These are phyloP conservation scores for Ehretia macrophylla DNA, from an alignment of 257 asterid genomes.

Conservation along the genomic window DNA sequence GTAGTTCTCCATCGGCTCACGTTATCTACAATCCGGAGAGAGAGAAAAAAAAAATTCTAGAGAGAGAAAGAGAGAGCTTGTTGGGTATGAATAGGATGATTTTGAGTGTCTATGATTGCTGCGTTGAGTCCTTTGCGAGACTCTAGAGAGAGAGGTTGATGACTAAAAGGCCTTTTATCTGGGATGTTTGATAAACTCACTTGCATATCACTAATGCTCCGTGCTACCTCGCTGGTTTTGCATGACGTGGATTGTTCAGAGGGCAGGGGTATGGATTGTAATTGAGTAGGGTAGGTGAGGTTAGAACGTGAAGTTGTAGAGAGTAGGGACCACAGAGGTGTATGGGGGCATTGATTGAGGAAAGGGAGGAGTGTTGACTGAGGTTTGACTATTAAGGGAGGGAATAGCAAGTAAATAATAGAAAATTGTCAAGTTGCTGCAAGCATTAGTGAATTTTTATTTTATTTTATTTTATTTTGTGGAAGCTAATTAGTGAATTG, in stretches of 20 bases:
- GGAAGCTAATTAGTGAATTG: too few species aligned
- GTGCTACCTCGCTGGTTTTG: not conserved
- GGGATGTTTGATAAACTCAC: not conserved
- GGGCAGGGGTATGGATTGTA: not conserved
- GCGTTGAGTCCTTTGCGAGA: too few species aligned
- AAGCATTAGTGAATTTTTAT: too few species aligned
- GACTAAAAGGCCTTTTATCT: not conserved
- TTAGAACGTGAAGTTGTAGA: not conserved
- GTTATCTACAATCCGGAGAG: not conserved
- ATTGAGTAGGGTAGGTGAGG: not conserved
- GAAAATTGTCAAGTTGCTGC: not conserved
- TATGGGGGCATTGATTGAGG: too few species aligned
- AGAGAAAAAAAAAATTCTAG: not conserved
- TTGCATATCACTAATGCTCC: not conserved
- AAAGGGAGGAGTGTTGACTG: not conserved
- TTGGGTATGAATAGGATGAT: not conserved
- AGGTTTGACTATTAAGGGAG: not conserved
- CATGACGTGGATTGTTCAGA: not conserved
- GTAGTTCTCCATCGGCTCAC: slow-evolving; percentile 61
- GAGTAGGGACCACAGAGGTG: not conserved
- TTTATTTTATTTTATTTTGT: too few species aligned
- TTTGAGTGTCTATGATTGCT: too few species aligned
- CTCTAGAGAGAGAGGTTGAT: not conserved
- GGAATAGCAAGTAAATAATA: too few species aligned
- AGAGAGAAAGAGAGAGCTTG: slow-evolving; percentile 8